phyloP scores from a whole-genome alignment of 2,329 filamentous ascomycete genomes.

The Trichoderma sp. region DNA sequence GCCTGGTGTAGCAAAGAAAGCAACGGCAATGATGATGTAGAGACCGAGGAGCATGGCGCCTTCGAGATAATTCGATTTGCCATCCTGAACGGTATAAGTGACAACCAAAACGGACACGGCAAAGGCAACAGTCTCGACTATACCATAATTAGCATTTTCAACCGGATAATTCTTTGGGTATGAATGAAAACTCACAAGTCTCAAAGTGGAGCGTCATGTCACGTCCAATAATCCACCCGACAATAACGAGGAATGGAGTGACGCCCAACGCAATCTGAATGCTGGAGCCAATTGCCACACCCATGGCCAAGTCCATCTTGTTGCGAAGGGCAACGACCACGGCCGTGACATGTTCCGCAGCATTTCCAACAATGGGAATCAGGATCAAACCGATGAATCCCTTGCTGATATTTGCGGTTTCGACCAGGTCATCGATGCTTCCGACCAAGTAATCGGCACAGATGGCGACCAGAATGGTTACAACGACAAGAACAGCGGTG shows the following conservation, averaged over 20 bases:
- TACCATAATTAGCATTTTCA: conserved; percentile 22
- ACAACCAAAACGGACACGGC: conserved; percentile 73
- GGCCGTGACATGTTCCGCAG: conserved; percentile 77
- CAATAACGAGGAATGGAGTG: conserved; percentile 73
- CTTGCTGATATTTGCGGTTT: conserved; percentile 68
- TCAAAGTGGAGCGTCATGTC: conserved; percentile 79
- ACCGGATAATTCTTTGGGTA: neutral
- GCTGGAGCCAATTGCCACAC: conserved; percentile 76
- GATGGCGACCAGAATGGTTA: conserved; percentile 67
- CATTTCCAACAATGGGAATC: conserved; percentile 77
- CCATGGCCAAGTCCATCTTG: conserved; percentile 72
- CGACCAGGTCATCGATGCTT: conserved; percentile 70
- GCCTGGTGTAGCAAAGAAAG: conserved; percentile 55
- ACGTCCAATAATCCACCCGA: conserved; percentile 72
- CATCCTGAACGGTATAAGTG: conserved; percentile 74
- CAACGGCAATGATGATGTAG: conserved; percentile 59
- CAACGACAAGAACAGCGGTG: conserved; percentile 61
- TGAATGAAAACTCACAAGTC: conserved; percentile 40
- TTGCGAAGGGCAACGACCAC: conserved; percentile 75
- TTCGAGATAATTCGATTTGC: conserved; percentile 80
- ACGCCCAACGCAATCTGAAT: conserved; percentile 81
- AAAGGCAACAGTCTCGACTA: conserved; percentile 73
- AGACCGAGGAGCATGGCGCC: conserved; percentile 63
- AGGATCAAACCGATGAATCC: conserved; percentile 78
- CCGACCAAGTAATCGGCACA: conserved; percentile 76